Evolutionary conservation across 225 moss, liverwort and hornwort genomes (phyloP), one percentile per base, ranked within the genome.

Genomic region (Sphagnum tenellum): DNA sequence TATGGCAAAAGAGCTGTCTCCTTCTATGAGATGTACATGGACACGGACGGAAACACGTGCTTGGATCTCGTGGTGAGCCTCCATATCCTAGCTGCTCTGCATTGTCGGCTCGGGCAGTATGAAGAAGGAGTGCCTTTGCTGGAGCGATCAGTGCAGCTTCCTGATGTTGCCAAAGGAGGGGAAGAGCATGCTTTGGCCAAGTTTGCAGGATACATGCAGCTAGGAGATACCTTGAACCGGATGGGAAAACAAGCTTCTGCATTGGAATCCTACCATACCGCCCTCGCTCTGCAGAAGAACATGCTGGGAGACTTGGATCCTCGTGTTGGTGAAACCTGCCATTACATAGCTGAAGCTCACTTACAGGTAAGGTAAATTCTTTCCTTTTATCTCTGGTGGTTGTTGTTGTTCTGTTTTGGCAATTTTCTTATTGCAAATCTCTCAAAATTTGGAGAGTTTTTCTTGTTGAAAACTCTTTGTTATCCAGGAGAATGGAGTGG

Each of bases 281-380:
- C 88, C 59, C 66, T 98, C 46, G 75, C 79, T 66, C 79, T 98
- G 53, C 98, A 98, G 69, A 93, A 98, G 78, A 83, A 83, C 29
- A 83, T 89, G 68, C 87, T 98, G 55, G 98, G 98, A 53, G 93
- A 98, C 53, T 66, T 89, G 79, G 93, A 98, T 71, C 87, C 83
- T 66, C 90, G 93, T 69, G 88, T 98, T 63, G 98, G 87, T 7
- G 98, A 98, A 74, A 98, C 98, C 44, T 98, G 98, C 71, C 93
- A 93, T 53, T 98, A 98, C 59, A 82, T 98, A 3, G 98, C 98
- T 45, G 98, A 98, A 75, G 98, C 93, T 60, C 93, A 98, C 75
- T 79, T 98, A 72, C 98, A 98, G 83, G 98, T 93, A 75, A 52
- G 9, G 29, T 29, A 29, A 29, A 29, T 1, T 60, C n/a, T 60